Conservation (phyloP, 352 stramenopile genomes). For the Phytophthora ramorum region DNA sequence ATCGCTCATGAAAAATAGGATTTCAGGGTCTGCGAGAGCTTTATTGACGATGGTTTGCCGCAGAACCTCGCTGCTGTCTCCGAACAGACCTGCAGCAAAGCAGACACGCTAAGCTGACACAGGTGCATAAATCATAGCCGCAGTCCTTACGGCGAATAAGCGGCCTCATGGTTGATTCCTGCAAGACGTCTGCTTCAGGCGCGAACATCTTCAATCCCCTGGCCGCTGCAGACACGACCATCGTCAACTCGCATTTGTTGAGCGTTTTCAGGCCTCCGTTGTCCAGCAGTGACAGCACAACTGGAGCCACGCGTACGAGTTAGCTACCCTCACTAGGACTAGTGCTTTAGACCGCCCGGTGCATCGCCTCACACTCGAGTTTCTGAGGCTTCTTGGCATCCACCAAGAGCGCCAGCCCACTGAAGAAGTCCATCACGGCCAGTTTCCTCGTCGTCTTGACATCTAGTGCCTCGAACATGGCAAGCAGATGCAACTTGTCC, state of each 20-base stretch:
- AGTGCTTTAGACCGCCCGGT: not conserved
- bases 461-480: slow-evolving; percentile 54
- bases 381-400: slow-evolving; percentile 73
- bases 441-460: slow-evolving; percentile 33
- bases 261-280: slow-evolving; percentile 65
- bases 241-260: slow-evolving; percentile 69
- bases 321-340: not conserved
- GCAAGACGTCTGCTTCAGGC: slow-evolving; percentile 34
- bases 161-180: slow-evolving; percentile 40
- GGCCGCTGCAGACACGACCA: slow-evolving; percentile 54
- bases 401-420: slow-evolving; percentile 59
- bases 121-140: not conserved
- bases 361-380: slow-evolving; percentile 56
- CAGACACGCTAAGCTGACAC: not conserved
- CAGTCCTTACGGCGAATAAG: slow-evolving; percentile 54
- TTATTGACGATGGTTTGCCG: slow-evolving; percentile 55
- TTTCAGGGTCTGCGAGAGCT: slow-evolving; percentile 68
- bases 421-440: slow-evolving; percentile 66
- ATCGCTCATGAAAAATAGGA: slow-evolving; percentile 84
- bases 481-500: slow-evolving; percentile 53
- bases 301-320: slow-evolving; percentile 25
- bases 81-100: slow-evolving; percentile 50
- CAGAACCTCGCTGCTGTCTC: slow-evolving; percentile 47
- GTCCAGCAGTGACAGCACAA: slow-evolving; percentile 67
- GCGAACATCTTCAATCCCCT: slow-evolving; percentile 68